A percentile compares a stretch with the other conserved stretches of the same genome.
These are phyloP conservation scores for Porogramme epimiltina DNA, from an alignment of 1,284 basidiomycete genomes.

Conservation along the genomic window DNA sequence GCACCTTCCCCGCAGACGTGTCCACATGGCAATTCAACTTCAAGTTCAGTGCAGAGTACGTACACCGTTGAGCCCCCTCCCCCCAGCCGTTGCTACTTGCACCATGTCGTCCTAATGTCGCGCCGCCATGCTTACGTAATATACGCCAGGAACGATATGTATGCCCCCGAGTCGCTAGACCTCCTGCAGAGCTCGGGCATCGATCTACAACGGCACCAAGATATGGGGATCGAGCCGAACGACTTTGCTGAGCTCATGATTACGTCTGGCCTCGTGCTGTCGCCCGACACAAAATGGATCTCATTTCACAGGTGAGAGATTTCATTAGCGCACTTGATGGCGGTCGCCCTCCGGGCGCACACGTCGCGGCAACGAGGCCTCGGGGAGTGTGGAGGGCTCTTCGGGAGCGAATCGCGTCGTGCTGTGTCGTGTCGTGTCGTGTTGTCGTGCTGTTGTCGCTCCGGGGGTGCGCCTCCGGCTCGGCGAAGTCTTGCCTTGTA, in stretches of 20 bases:
- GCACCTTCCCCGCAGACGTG: constrained; percentile 85
- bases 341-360: background rate
- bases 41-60: constrained; percentile 87
- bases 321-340: background rate
- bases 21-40: constrained; percentile 99
- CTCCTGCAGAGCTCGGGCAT: constrained; percentile 93
- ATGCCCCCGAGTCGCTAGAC: constrained; percentile 95
- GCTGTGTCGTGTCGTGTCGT: background rate
- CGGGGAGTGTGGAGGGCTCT: background rate
- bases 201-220: constrained; percentile 92
- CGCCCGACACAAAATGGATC: constrained; percentile 94
- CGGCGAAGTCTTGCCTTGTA: constrained; percentile 4
- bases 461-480: background rate
- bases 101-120: constrained; percentile 7
- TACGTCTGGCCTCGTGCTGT: constrained; percentile 91
- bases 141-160: constrained; percentile 88
- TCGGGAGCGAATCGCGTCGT: background rate
- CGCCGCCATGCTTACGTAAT: constrained; percentile 26
- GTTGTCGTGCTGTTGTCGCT: background rate
- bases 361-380: constrained; percentile 16
- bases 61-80: constrained; percentile 17
- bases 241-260: constrained; percentile 98
- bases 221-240: constrained; percentile 90
- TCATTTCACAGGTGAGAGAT: constrained; percentile 90
- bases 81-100: background rate